Percentiles rank a stretch among this genome's conserved stretches.
Conservation (phyloP, 2,329 filamentous ascomycete species). For the Fusarium sarcochroum region DNA sequence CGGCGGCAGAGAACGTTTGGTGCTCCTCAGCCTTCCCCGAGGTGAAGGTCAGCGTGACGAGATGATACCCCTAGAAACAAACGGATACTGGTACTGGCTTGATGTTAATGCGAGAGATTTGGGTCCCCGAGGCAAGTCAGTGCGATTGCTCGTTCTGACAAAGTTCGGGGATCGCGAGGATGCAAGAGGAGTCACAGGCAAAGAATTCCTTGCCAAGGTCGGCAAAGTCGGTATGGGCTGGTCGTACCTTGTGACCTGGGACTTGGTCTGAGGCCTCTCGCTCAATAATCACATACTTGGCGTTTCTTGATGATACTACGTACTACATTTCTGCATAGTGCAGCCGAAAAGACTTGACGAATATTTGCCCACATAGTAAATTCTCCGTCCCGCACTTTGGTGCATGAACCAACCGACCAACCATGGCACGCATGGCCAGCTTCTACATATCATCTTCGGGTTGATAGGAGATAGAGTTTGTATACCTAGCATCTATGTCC, state of each 20-base stretch:
- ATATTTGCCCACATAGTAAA: slow-evolving; percentile 10
- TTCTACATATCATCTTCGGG: slow-evolving; percentile 3
- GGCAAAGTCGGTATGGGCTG: slow-evolving; percentile 62
- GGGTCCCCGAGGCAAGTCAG: slow-evolving; percentile 76
- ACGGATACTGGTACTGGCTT: slow-evolving; percentile 84
- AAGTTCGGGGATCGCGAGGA: slow-evolving; percentile 63
- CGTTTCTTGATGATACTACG: slow-evolving; percentile 8
- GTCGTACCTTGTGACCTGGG: slow-evolving; percentile 64
- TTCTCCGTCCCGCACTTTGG: slow-evolving; percentile 16
- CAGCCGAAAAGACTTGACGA: slow-evolving; percentile 14
- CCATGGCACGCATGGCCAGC: background rate
- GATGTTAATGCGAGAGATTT: slow-evolving; percentile 78
- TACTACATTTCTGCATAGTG: slow-evolving; percentile 6
- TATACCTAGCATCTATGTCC: slow-evolving; percentile 7
- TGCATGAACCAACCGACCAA: slow-evolving; percentile 25
- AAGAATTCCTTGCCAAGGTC: slow-evolving; percentile 61
- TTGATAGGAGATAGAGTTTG: background rate
- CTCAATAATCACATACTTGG: slow-evolving; percentile 22
- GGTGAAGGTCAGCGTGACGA: slow-evolving; percentile 77
- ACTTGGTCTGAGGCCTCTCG: slow-evolving; percentile 57
- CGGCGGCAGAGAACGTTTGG: slow-evolving; percentile 77
- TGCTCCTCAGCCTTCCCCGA: slow-evolving; percentile 77
- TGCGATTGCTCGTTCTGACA: slow-evolving; percentile 74
- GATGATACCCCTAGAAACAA: slow-evolving; percentile 79
- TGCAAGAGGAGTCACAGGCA: slow-evolving; percentile 63